Conservation (phyloP, 768 basidiomycete genomes). For the Leccinum incarnatum region DNA sequence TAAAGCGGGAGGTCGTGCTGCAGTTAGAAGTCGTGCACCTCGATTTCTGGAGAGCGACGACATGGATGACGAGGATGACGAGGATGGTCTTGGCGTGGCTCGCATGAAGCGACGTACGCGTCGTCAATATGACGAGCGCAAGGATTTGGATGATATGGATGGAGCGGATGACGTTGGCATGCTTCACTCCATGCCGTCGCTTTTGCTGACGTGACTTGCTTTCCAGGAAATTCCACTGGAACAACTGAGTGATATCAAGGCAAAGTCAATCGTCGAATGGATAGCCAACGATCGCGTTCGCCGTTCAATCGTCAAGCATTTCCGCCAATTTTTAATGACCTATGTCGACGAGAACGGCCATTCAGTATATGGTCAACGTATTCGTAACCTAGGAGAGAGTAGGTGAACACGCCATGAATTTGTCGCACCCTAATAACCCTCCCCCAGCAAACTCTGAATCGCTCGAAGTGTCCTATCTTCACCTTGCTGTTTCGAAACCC, state of each 20-base stretch:
- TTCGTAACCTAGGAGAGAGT: constrained; percentile 95
- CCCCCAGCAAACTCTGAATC: constrained; percentile 89
- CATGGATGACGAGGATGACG: constrained; percentile 72
- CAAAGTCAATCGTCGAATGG: constrained; percentile 97
- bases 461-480: constrained; percentile 95
- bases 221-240: constrained; percentile 88
- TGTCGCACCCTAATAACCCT: constrained; percentile 12
- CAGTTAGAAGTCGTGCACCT: constrained; percentile 77
- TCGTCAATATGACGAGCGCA: constrained; percentile 90
- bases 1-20: constrained; percentile 68
- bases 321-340: constrained; percentile 93
- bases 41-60: constrained; percentile 86
- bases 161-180: constrained; percentile 77
- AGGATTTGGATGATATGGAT: constrained; percentile 87
- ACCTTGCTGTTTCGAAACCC: constrained; percentile 87
- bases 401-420: constrained; percentile 25
- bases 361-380: constrained; percentile 93
- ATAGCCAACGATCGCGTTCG: constrained; percentile 90
- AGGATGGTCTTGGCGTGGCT: constrained; percentile 59
- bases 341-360: constrained; percentile 89
- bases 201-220: constrained; percentile 14
- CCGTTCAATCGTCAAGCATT: constrained; percentile 86
- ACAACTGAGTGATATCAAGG: constrained; percentile 96
- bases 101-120: constrained; percentile 82
- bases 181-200: neutral